Percentiles rank a stretch among this genome's conserved stretches.
Evolutionary conservation across 345 rosid genomes (phyloP).

Genomic region (Gossypioides kirkii): DNA sequence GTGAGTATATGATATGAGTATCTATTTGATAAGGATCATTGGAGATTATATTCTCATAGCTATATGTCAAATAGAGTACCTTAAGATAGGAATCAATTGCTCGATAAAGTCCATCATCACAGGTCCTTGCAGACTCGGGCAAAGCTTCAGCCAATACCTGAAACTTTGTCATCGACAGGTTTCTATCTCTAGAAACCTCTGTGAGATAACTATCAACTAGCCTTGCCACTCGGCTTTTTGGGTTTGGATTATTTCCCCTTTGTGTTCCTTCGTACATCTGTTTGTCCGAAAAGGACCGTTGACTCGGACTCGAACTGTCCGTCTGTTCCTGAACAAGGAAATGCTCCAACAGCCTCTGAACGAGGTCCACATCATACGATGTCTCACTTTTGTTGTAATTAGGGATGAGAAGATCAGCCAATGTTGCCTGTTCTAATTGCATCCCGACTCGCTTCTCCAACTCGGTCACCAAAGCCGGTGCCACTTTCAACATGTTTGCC

Average conservation of each 20-base stretch:
- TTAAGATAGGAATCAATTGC: conserved; percentile 65
- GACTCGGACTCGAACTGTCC: conserved; percentile 71
- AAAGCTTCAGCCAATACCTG: conserved; percentile 94
- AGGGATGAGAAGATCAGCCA: conserved; percentile 82
- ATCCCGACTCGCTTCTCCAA: conserved; percentile 92
- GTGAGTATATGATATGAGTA: not conserved
- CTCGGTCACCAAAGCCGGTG: conserved; percentile 84
- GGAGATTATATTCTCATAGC: too few species aligned
- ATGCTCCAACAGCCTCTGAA: conserved; percentile 89
- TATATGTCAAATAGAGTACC: not conserved
- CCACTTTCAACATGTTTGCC: conserved; percentile 85
- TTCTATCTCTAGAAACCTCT: conserved; percentile 91
- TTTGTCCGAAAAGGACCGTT: conserved; percentile 53
- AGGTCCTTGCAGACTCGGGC: conserved; percentile 92
- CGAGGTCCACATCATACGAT: conserved; percentile 81
- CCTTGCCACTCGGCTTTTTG: conserved; percentile 95
- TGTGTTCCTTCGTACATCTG: conserved; percentile 48
- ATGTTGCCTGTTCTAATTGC: conserved; percentile 91
- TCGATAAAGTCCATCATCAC: conserved; percentile 95
- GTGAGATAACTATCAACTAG: conserved; percentile 96
- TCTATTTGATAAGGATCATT: not conserved
- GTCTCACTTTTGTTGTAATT: conserved; percentile 61
- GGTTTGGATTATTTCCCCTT: conserved; percentile 45
- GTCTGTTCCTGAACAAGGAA: conserved; percentile 90
- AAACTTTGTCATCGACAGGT: conserved; percentile 78